Evolutionary conservation across 2,329 filamentous ascomycete species (phyloP), one percentile per base, ranked within the genome.

Genomic region (Hymenoscyphus occultus): DNA sequence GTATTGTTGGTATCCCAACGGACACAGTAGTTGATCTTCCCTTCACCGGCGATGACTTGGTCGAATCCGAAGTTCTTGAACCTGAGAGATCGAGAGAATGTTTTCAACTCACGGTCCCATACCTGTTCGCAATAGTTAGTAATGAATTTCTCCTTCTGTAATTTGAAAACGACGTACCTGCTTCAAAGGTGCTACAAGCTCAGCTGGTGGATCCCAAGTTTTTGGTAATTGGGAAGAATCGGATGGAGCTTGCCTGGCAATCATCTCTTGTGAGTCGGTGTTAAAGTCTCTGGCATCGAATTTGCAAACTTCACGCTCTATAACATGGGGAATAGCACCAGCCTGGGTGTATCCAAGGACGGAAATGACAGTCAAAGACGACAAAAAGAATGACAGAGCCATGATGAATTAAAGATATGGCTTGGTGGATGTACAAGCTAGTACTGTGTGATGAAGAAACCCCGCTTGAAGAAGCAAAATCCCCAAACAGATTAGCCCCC

Each of bases 1-100:
- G 73, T 70, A 4, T 73, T 68, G 31, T 68, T 74, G 0, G 77
- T 79, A 64, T 81, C 79, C 80, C 80, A 81, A 54, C 80, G 77
- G 4, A 81, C 79, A 61, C 79, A 81, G 69, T 78, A 76, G 67
- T 78, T 76, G 69, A 79, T 71, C 67, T 71, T 75, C 69, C 78
- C 67, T 10, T 32, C 28, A 12, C 32, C 54, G 7, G 54, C 54
- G 54, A 56, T 56, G 28, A 56, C 54, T 56, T 56, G 54, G 32
- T 56, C 54, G 28, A 28, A 56, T 2, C 54, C 54, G n/a, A 28
- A 56, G 14, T 56, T 56, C 28, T 2, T 35, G 16, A 56, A 56
- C 3, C 4, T n/a, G 28, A 56, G 12, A 35, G 54, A 22, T 3
- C 4, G 16, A 7, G 45, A 48, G 12, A 13, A 56, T 10, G 54